Evolutionary conservation across 371 early-diverging fungal species (phyloP), one percentile per base, ranked within the genome.

Genomic region (Ordospora pajunii): DNA sequence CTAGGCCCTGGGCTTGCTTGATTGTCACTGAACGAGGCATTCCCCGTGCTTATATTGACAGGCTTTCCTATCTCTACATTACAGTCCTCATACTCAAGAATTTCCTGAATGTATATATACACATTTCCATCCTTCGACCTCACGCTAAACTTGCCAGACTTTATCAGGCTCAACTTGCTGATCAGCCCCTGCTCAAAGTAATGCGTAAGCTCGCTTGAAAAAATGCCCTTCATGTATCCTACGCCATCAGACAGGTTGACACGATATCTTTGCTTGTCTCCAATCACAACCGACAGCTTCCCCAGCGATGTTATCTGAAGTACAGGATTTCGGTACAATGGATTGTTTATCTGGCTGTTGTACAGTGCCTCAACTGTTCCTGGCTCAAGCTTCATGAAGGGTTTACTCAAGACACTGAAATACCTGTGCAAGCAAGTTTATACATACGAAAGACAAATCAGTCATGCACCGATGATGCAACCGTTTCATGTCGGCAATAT

Each of bases 291-390:
- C 12, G 27, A 37, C 9, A 72, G 11, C 37, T 73, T 71, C 23
- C 65, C 48, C 19, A 69, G 21, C 11, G n/a, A 54, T 43, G 63
- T 65, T 12, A 82, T 46, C 70, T 82, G 82, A 50, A 82, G 45
- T 40, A 75, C 45, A 11, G 82, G 82, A 11, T 22, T 48, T 11
- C 37, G 50, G 46, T 51, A 78, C 19, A 80, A 58, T 48, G 79
- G 78, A 76, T 77, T 48, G 19, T 70, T 42, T 14, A 54, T 71
- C 21, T 82, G 71, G 17, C 69, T 76, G 52, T 80, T 70, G 50
- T 63, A 79, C 7, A 82, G 19, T 8, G 75, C 80, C 67, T 73
- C 67, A 10, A 78, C 51, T 40, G 80, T 82, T 73, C 80, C 82
- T 46, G 23, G 42, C 71, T 46, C 43, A 73, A 70, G 21, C 43